These are phyloP conservation scores for Neurospora tetraspora DNA, from an alignment of 495 filamentous ascomycete genomes.

Conservation along the genomic window DNA sequence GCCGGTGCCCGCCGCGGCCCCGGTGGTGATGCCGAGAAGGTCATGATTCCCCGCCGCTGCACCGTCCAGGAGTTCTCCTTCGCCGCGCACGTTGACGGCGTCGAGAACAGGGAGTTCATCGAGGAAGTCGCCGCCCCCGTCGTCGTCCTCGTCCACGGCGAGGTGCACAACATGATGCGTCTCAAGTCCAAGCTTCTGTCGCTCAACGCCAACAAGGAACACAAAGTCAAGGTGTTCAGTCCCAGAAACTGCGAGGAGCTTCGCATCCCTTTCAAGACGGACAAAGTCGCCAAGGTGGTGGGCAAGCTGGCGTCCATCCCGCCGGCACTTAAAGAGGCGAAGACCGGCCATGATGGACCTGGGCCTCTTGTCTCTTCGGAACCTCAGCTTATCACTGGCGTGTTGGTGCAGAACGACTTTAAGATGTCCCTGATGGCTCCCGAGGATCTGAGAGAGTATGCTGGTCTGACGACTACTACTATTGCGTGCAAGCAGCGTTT, in stretches of 20 bases:
- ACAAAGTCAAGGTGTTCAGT: constrained; percentile 81
- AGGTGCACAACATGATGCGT: constrained; percentile 96
- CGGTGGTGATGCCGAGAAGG: constrained; percentile 57
- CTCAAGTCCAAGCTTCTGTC: constrained; percentile 90
- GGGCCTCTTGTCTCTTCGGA: constrained; percentile 8
- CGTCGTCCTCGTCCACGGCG: constrained; percentile 93
- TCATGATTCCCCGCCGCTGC: constrained; percentile 87
- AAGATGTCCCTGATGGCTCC: constrained; percentile 93
- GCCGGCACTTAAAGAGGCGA: constrained; percentile 39
- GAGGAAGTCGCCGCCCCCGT: constrained; percentile 85
- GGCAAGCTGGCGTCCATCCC: constrained; percentile 79
- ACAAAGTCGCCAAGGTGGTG: constrained; percentile 93
- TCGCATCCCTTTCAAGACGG: constrained; percentile 89
- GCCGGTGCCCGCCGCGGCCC: constrained; percentile 44
- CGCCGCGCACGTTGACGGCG: constrained; percentile 94
- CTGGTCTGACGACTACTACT: constrained; percentile 85
- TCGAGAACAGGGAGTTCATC: constrained; percentile 89
- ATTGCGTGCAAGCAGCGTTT: constrained; percentile 85
- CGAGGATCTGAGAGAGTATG: constrained; percentile 90
- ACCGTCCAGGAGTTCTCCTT: constrained; percentile 89
- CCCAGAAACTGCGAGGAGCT: constrained; percentile 92
- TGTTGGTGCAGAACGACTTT: constrained; percentile 93
- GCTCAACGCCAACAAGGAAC: constrained; percentile 67
- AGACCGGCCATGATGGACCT: neutral
- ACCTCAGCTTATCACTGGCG: constrained; percentile 63